Base-by-base conservation (phyloP, 2,329 filamentous ascomycete species). In the Celoporthe dispersa region DNA sequence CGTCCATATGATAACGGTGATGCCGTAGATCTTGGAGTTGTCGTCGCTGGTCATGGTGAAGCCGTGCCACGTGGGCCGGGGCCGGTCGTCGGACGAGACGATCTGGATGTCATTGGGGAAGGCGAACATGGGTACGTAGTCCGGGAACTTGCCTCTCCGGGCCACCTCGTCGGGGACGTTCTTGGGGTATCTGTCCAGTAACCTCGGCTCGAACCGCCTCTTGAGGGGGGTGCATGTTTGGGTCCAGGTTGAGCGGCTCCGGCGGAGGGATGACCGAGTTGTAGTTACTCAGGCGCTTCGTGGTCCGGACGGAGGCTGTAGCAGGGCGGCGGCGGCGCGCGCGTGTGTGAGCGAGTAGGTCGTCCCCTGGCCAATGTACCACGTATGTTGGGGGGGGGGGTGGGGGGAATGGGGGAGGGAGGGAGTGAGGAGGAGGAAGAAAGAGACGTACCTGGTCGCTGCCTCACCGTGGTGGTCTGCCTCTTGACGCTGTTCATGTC, bases 51-150 rank as follows among this genome's bases (percentile, higher is more conserved):
- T 99, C 96, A 99, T 98, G 72, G 94, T 94, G 78, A 99, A 99
- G 64, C 96, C 96, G 81, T 99, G 96, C 96, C 96, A 99, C 33
- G 94, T 98, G n/a, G 96, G 95, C 72, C 94, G 88, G 0, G 96
- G 96, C 72, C 94, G 88, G 78, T 97, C 94, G 77, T 99, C 96
- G 1, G 94, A 94, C 1, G 96, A 98, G 12, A 98, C 93, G 66
- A 99, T 96, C 73, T 94, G 94, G 75, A 99, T 96, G 79, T 99
- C 96, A 80, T 98, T 98, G 61, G 96, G 96, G 76, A 98, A 99
- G 67, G 96, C 94, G 80, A 99, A 99, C 96, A 99, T 98, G 69
- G 96, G 96, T 25, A 99, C 94, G 77, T 98, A 99, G 78, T 99
- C 96, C 0, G 96, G 96, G 77, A 99, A 98, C 69, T 88, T 91